Base-by-base conservation (phyloP, 345 rosid species). In the Salix exigua region DNA sequence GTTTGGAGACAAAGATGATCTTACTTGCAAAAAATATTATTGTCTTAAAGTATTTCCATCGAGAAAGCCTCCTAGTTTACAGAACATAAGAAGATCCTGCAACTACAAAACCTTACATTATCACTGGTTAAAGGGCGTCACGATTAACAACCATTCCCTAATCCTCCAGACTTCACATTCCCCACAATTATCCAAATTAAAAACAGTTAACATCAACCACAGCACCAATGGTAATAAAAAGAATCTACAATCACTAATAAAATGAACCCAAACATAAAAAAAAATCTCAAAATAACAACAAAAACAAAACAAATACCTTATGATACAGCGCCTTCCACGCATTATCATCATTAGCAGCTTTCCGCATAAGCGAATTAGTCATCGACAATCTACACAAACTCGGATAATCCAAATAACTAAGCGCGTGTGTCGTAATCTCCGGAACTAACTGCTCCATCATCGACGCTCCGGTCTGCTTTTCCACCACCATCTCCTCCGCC, bases 361-460 rank as follows among this genome's bases (percentile, higher is more conserved):
- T 94, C 70, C 99, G 88, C 99, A 96, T 96, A 87, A 89, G 83
- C 9, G 99, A 94, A 84, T 94, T 96, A 55, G 98, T 96, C 99
- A 96, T 94, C 4, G 99, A 96, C 74, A 96, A 87, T 46, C 98
- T 84, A 83, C 99, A 96, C 70, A 96, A 84, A 82, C 98, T 96
- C 3, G 93, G 92, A 80, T 90, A 96, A 89, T 96, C 99, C 91
- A 96, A 85, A 76, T 94, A 96, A 83, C 99, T 96, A 17, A 96
- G 97, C 25, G 97, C 94, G 88, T 96, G 99, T 1, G 99, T 92
- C 28, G 96, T 94, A 78, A 96, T 96, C 87, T 96, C 99, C 55
- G 99, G 97, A 58, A 94, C 99, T 79, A 96, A 83, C 86, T 96
- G 98, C 88, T 96, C 98, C 98, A 92, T 96, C 98, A 96, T 96